Evolutionary conservation across 2,329 filamentous ascomycete genomes (phyloP), one percentile per base, ranked within the genome.

Genomic region (Neopestalotiopsis rosae): DNA sequence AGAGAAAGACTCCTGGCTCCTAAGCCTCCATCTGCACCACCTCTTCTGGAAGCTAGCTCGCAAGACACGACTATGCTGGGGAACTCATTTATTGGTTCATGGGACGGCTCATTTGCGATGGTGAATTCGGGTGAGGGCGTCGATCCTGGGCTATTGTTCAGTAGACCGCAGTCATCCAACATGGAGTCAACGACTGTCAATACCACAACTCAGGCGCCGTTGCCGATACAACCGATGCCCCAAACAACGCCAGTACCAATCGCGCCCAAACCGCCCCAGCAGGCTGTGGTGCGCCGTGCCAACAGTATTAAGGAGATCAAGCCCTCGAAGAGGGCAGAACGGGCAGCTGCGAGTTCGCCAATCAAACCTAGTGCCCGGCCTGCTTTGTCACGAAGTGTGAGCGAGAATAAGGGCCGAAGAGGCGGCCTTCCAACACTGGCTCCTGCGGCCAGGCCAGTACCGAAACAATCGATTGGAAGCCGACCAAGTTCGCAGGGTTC

Each of bases 61-160:
- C 73, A 79, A 7, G 78, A 81, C 30, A 76, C 78, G 52, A 75
- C 79, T 6, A 76, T 84, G 70, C 82, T 83, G 71, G 77, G 79
- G 4, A 76, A 79, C 24, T 81, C 81, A 5, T 87, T 86, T 69
- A 76, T 81, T 34, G 76, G 80, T 4, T 76, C 83, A 3, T 78
- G 85, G 64, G 86, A 88, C 9, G 83, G 89, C 69, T 81, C 85
- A 0, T 90, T 90, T 72, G 80, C 82, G 30, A 81, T 86, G 34
- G 79, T 83, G 49, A 82, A 79, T 61, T 80, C 84, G 5, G 80
- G 77, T 34, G 82, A 82, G 7, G 86, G 82, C n/a, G 88, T 91
- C 5, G 83, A 91, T 72, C 89, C 89, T 1, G 89, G 87, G 7
- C 79, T 91, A 17, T 78, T 91, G 7, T 88, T 89, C 74, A 87